Percentiles rank a stretch among this genome's conserved stretches.
Evolutionary conservation across 495 filamentous ascomycete species (phyloP).

Genomic region (Penicillium salamii): DNA sequence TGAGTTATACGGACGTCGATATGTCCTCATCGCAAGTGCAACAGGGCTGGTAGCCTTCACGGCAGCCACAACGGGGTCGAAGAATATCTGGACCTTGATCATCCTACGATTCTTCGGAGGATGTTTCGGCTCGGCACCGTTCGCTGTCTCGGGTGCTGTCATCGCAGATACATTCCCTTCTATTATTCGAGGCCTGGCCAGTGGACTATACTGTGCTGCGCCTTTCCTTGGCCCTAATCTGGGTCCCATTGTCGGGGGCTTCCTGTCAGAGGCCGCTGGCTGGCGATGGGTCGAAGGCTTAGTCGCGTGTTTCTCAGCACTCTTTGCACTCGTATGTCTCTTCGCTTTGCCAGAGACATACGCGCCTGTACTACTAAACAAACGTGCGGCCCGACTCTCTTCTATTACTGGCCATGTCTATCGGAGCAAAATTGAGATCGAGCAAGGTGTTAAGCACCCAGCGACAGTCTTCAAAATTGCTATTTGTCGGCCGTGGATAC

Average conservation of each 20-base stretch:
- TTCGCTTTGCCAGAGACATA: constrained; percentile 57
- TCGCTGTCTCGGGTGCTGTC: constrained; percentile 57
- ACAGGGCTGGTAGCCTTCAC: constrained; percentile 53
- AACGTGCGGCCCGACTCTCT: constrained; percentile 43
- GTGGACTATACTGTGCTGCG: constrained; percentile 50
- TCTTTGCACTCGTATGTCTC: constrained; percentile 18
- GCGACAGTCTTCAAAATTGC: constrained; percentile 36
- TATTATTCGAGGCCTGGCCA: constrained; percentile 51
- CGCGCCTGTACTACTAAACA: constrained; percentile 50
- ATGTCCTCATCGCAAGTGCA: constrained; percentile 42
- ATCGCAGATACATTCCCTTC: constrained; percentile 59
- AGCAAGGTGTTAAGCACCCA: neutral
- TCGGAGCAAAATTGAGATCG: constrained; percentile 43
- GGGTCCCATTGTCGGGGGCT: constrained; percentile 49
- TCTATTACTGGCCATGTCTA: constrained; percentile 52
- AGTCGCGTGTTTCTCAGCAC: constrained; percentile 4
- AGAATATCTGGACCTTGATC: constrained; percentile 54
- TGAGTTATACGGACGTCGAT: constrained; percentile 50
- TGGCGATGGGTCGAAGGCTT: constrained; percentile 42
- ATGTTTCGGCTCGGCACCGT: constrained; percentile 54
- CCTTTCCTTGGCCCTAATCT: constrained; percentile 58
- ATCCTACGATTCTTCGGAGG: constrained; percentile 63
- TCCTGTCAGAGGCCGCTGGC: constrained; percentile 45
- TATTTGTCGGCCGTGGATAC: constrained; percentile 17
- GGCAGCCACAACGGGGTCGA: constrained; percentile 49